Percentiles rank a stretch among this genome's conserved stretches.
Conservation (phyloP, 176 grass and related monocot genomes). For the Musa itinerans region DNA sequence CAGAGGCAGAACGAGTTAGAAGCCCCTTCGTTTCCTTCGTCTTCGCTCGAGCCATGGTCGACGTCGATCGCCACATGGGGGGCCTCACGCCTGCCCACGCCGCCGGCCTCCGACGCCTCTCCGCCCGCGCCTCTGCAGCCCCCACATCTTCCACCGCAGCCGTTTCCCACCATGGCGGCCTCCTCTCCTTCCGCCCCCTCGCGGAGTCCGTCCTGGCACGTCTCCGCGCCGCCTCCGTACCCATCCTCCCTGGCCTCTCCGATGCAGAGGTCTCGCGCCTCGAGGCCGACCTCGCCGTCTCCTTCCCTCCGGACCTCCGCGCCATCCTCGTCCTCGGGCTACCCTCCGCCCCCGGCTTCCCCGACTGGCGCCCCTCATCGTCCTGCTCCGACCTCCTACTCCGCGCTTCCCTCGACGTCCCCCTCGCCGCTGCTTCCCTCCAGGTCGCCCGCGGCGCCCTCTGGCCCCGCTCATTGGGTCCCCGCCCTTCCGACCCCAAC, state of each 20-base stretch:
- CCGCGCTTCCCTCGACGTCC: slow-evolving; percentile 45
- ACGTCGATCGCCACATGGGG: slow-evolving; percentile 57
- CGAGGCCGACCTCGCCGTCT: slow-evolving; percentile 70
- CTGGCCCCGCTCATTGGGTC: slow-evolving; percentile 73
- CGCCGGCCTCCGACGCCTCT: slow-evolving; percentile 69
- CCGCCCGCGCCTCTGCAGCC: slow-evolving; percentile 45
- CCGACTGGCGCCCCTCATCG: slow-evolving; percentile 40
- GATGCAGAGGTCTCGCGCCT: slow-evolving; percentile 58
- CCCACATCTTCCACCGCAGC: slow-evolving; percentile 27
- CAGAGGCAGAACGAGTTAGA: too few species aligned
- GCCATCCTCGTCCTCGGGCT: slow-evolving; percentile 57
- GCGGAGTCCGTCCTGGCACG: slow-evolving; percentile 45
- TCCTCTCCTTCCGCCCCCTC: slow-evolving; percentile 61
- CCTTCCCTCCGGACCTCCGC: slow-evolving; percentile 86
- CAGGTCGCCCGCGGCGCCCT: slow-evolving; percentile 51
- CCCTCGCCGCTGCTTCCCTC: slow-evolving; percentile 41
- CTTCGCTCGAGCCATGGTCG: slow-evolving; percentile 41
- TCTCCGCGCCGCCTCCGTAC: slow-evolving; percentile 43
- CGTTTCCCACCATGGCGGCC: slow-evolving; percentile 38
- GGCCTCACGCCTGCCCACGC: slow-evolving; percentile 49
- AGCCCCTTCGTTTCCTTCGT: too few species aligned
- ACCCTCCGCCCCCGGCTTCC: slow-evolving; percentile 57
- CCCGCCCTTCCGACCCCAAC: slow-evolving; percentile 48
- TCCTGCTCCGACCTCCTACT: background rate
- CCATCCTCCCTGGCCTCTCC: slow-evolving; percentile 41